Base-by-base conservation (phyloP, 2,329 filamentous ascomycete genomes). In the Neopestalotiopsis clavispora region DNA sequence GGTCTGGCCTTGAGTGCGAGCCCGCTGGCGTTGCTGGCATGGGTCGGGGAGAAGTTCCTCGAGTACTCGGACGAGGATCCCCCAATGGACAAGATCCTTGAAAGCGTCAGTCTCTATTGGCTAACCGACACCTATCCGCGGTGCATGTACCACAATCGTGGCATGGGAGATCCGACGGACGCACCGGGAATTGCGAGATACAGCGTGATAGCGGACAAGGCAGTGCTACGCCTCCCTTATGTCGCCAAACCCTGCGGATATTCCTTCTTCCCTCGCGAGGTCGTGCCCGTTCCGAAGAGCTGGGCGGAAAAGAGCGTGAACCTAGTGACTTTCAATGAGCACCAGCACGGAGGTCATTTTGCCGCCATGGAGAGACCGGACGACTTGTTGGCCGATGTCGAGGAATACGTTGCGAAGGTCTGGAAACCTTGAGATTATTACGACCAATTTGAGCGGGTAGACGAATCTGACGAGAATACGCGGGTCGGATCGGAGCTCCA, bases 31-130 rank as follows among this genome's bases (percentile, higher is more conserved):
- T 74, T 91, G 23, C 80, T 91, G 2, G 82, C 84, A 6, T 91
- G 89, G 83, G 81, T 89, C 32, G 85, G 84, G 4, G 87, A 90
- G 72, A 89, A 89, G 74, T 86, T 86, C 68, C 76, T 87, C 0
- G 83, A 82, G 4, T 90, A 86, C 87, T 79, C 79, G 1, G 86
- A 89, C 69, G 73, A 78, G 4, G 75, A 20, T 0, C 71, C 65
- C 56, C 73, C 77, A 1, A 68, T 85, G 7, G 75, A 83, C 45
- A 79, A 79, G 2, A 85, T 89, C 12, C 76, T 90, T 2, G 80
- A 83, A n/a, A 76, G 80, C 23, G 81, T 87, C 14, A 83, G 82
- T 1, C 72, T 89, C 4, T 90, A 88, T 73, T 90, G 87, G 87
- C 78, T 89, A 68, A 87, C 85, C 0, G 82, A 82, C 23, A 84